Evolutionary conservation across 192 early-diverging fungal genomes (phyloP).

Genomic region (Geranomyces michiganensis): DNA sequence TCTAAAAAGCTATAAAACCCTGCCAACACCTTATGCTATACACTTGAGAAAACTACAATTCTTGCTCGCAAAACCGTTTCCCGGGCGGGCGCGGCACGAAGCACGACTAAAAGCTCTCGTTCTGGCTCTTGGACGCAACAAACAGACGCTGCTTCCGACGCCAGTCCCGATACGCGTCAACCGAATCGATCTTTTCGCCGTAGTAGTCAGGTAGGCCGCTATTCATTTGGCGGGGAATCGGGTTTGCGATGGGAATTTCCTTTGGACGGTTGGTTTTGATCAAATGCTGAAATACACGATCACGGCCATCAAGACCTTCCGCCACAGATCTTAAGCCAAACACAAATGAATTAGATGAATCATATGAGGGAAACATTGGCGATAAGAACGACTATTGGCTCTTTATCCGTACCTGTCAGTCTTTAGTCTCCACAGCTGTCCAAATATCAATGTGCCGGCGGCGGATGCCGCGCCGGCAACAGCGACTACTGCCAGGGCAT

Average conservation of each 20-base stretch:
- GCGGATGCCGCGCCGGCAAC: constrained; percentile 24
- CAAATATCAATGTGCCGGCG: constrained; percentile 37
- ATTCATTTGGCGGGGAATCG: constrained; percentile 15
- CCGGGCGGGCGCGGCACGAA: no score
- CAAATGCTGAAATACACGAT: constrained; percentile 48
- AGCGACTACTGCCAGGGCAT: constrained; percentile 40
- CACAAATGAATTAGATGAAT: no score
- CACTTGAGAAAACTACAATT: no score
- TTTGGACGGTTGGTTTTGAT: constrained; percentile 47
- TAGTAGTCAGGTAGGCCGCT: constrained; percentile 82
- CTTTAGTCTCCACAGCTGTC: constrained; percentile 39
- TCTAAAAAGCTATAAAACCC: no score
- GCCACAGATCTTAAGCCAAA: background rate
- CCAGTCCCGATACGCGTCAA: constrained; percentile 83
- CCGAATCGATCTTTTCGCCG: constrained; percentile 87
- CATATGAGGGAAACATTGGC: constrained; percentile 14
- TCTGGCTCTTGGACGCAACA: background rate
- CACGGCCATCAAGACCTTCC: constrained; percentile 20
- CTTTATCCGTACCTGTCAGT: constrained; percentile 36
- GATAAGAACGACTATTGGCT: no score
- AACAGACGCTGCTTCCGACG: constrained; percentile 73
- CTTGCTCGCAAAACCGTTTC: no score
- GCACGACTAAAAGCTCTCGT: no score
- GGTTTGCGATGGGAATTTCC: constrained; percentile 42
- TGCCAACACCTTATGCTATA: no score